These are phyloP conservation scores for Lactarius indigo DNA, from an alignment of 768 basidiomycete species.

Conservation along the genomic window DNA sequence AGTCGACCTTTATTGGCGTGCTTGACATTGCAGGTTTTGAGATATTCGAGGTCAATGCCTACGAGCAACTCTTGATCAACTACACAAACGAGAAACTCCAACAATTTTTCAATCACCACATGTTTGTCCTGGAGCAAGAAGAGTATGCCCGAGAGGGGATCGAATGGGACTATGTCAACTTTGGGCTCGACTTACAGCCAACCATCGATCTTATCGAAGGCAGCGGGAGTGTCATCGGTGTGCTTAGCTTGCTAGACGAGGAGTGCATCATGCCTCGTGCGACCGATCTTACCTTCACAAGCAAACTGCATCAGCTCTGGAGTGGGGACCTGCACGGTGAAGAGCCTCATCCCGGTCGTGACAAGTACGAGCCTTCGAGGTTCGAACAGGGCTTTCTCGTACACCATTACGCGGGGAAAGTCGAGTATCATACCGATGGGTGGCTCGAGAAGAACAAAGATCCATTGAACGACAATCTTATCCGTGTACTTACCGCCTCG, in stretches of 20 bases:
- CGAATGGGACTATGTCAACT: slow-evolving; percentile 97
- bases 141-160: slow-evolving; percentile 96
- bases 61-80: slow-evolving; percentile 98
- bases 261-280: slow-evolving; percentile 99
- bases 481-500: slow-evolving; percentile 80
- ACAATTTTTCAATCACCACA: slow-evolving; percentile 98
- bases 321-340: slow-evolving; percentile 44
- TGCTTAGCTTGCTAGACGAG: slow-evolving; percentile 91
- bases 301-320: slow-evolving; percentile 87
- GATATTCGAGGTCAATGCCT: slow-evolving; percentile 91
- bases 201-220: slow-evolving; percentile 97
- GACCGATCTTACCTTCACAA: slow-evolving; percentile 89
- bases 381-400: slow-evolving; percentile 95
- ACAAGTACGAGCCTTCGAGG: slow-evolving; percentile 81
- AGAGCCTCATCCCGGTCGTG: slow-evolving; percentile 64
- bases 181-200: slow-evolving; percentile 94
- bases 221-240: slow-evolving; percentile 68
- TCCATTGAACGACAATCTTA: slow-evolving; percentile 93
- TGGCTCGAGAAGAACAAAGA: slow-evolving; percentile 99
- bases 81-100: slow-evolving; percentile 98
- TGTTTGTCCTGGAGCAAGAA: slow-evolving; percentile 99
- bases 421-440: slow-evolving; percentile 92
- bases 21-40: slow-evolving; percentile 99
- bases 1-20: slow-evolving; percentile 95
- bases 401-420: slow-evolving; percentile 93